These are phyloP conservation scores for Mortierella sp. DNA, from an alignment of 371 early-diverging fungal genomes.

Conservation along the genomic window DNA sequence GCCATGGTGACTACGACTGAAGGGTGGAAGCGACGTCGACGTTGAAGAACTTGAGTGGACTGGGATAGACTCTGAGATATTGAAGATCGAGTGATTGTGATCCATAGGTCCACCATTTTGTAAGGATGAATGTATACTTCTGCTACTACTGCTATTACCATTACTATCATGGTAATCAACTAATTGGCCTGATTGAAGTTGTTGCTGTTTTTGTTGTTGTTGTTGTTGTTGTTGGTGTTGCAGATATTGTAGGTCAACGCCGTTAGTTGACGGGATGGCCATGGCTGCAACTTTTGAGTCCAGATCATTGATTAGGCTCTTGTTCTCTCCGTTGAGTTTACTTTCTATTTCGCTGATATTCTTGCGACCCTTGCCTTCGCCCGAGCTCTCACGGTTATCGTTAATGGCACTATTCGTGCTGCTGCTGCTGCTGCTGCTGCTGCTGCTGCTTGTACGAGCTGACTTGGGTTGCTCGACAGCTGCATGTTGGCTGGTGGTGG, in stretches of 20 bases:
- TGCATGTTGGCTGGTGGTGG: background rate
- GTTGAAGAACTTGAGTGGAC: slow-evolving; percentile 23
- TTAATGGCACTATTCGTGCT: slow-evolving; percentile 14
- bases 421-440: slow-evolving; percentile 23
- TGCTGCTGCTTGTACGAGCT: slow-evolving; percentile 12
- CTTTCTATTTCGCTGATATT: background rate
- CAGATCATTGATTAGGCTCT: background rate
- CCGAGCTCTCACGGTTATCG: slow-evolving; percentile 14
- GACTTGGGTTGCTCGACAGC: slow-evolving; percentile 1
- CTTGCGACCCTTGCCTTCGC: background rate
- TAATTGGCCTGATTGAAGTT: background rate
- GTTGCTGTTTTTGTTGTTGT: slow-evolving; percentile 11
- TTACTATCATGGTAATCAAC: background rate
- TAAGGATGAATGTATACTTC: slow-evolving; percentile 9
- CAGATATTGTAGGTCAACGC: background rate
- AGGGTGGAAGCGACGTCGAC: slow-evolving; percentile 8
- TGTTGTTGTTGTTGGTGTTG: slow-evolving; percentile 19
- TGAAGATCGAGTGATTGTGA: slow-evolving; percentile 1
- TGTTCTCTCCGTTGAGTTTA: background rate
- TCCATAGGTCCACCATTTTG: slow-evolving; percentile 12
- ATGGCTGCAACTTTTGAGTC: slow-evolving; percentile 8
- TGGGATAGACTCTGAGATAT: slow-evolving; percentile 27
- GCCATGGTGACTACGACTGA: slow-evolving; percentile 22
- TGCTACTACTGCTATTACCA: slow-evolving; percentile 8
- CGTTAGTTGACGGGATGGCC: slow-evolving; percentile 1